Evolutionary conservation across 352 stramenopile species (phyloP), one percentile per base, ranked within the genome.

Genomic region (Phytopythium montanum): DNA sequence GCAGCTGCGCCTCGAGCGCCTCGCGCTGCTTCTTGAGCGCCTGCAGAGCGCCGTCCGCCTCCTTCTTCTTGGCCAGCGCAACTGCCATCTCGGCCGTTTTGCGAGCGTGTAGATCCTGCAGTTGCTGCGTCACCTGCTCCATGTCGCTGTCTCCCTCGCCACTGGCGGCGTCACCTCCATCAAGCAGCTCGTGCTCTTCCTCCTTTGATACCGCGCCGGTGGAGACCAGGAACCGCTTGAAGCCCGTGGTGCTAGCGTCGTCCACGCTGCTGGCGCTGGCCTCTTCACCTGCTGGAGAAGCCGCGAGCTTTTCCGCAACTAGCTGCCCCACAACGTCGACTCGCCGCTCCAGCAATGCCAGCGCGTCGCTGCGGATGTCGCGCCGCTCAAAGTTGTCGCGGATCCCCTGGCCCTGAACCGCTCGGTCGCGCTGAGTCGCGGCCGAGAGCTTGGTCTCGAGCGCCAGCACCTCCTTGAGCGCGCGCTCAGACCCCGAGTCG

Each of bases 381-480:
- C 85, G 75, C 19, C 85, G 72, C 62, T 87, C 72, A 63, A 94
- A 94, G 31, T 81, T 88, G 26, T 92, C 80, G 2, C 82, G 85
- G 31, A 94, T 94, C 0, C 72, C 80, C 55, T 90, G 76, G 2
- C 82, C 85, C 8, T 81, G 73, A 9, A 92, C 74, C 19, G 68
- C 74, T 12, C 80, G 70, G 65, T 92, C 82, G 28, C 72, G 73
- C 14, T 64, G 64, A 0, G 68, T 65, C 14, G 72, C 61, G n/a
- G 50, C 65, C 1, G 68, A 64, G 31, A 92, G 65, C 49, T 77
- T 65, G 0, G 69, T 56, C 51, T 92, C 82, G 31, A 92, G 68
- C 9, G 55, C 53, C 41, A 87, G 58, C 14, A 92, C 55, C 23
- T 88, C 76, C 50, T 56, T 56, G 38, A 81, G 70, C 25, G 71